Percentiles rank a stretch among this genome's conserved stretches.
Conservation (phyloP, 78 protist genomes). For the Dictyostelium intermedium region DNA sequence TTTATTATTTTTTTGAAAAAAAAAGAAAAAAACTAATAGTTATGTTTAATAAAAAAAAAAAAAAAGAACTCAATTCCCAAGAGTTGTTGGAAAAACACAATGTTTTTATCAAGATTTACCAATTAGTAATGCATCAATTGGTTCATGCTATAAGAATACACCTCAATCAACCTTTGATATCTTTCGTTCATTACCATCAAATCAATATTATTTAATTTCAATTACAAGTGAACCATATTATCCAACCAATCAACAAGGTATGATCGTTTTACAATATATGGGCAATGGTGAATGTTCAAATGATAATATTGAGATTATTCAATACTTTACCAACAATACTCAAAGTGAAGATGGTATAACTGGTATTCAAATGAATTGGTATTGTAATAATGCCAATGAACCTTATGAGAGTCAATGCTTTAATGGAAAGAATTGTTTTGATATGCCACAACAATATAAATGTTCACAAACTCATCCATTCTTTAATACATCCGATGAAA, state of each 20-base stretch:
- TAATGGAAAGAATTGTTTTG: background rate
- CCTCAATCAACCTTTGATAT: background rate
- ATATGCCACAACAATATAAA: background rate
- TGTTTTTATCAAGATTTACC: conserved; percentile 3
- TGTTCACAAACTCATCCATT: conserved; percentile 3
- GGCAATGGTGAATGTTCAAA: conserved; percentile 16
- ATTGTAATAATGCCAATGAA: background rate
- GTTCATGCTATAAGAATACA: background rate
- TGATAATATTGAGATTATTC: background rate
- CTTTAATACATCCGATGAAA: background rate
- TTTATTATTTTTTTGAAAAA: too few species aligned
- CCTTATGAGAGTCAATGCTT: background rate
- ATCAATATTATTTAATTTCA: background rate
- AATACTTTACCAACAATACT: background rate
- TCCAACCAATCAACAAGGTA: background rate
- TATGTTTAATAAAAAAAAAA: too few species aligned
- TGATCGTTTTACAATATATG: background rate
- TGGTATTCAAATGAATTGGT: conserved; percentile 9
- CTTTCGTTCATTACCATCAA: background rate
- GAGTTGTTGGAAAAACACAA: background rate
- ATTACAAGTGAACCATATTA: background rate
- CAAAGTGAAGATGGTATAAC: background rate
- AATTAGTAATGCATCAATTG: background rate
- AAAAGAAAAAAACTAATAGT: too few species aligned
- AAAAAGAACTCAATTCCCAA: background rate